Percentiles rank a stretch among this genome's conserved stretches.
Evolutionary conservation across 768 basidiomycete species (phyloP).

Genomic region (Russula sp.): DNA sequence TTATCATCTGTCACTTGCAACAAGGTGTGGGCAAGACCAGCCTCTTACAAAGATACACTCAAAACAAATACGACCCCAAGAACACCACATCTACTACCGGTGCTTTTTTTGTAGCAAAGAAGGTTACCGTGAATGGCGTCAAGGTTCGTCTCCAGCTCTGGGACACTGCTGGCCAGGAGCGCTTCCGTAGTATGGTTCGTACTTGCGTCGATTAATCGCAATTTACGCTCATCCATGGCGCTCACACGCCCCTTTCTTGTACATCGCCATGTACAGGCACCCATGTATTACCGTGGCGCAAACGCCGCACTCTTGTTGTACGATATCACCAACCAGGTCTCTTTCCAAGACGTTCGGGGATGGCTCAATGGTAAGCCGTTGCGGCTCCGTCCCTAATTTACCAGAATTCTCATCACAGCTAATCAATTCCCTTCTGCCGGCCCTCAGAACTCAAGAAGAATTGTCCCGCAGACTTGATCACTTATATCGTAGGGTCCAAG

Average conservation of each 20-base stretch:
- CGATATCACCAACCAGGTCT: slow-evolving; percentile 87
- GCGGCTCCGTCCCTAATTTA: background rate
- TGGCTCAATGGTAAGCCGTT: slow-evolving; percentile 76
- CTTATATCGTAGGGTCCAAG: slow-evolving; percentile 95
- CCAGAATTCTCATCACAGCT: slow-evolving; percentile 11
- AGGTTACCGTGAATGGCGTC: slow-evolving; percentile 78
- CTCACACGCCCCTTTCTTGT: slow-evolving; percentile 23
- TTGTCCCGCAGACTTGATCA: slow-evolving; percentile 81
- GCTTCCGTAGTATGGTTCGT: slow-evolving; percentile 85
- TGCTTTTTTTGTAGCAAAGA: slow-evolving; percentile 92
- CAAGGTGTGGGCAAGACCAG: slow-evolving; percentile 91
- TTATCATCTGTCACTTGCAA: slow-evolving; percentile 1
- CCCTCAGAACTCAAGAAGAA: slow-evolving; percentile 82
- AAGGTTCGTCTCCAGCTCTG: slow-evolving; percentile 86
- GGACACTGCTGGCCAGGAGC: slow-evolving; percentile 94
- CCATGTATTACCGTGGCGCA: slow-evolving; percentile 96
- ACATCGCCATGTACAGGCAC: slow-evolving; percentile 54
- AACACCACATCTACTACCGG: slow-evolving; percentile 89
- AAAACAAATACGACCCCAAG: slow-evolving; percentile 85
- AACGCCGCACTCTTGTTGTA: slow-evolving; percentile 93
- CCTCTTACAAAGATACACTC: slow-evolving; percentile 84
- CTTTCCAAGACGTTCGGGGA: slow-evolving; percentile 86
- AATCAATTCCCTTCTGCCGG: slow-evolving; percentile 14
- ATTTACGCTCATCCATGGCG: slow-evolving; percentile 18
- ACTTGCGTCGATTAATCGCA: slow-evolving; percentile 22